Percentiles rank a stretch among this genome's conserved stretches.
Conservation (phyloP, 345 rosid species). For the Fremontodendron californicum region DNA sequence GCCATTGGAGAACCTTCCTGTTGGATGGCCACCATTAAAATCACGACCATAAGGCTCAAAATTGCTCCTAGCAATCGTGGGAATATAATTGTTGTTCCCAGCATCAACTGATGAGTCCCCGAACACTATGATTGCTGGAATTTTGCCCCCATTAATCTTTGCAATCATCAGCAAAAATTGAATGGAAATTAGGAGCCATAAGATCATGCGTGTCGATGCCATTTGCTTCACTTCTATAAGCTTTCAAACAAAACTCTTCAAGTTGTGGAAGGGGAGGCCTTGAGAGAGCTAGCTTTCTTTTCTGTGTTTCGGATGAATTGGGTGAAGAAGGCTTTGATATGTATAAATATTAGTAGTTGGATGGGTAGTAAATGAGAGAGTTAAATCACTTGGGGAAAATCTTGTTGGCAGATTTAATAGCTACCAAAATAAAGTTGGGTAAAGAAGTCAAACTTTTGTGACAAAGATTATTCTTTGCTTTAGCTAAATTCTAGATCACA, state of each 20-base stretch:
- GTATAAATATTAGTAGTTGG: slow-evolving; percentile 6
- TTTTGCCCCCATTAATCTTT: slow-evolving; percentile 12
- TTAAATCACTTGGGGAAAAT: background rate
- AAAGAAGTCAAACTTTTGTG: background rate
- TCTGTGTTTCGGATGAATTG: background rate
- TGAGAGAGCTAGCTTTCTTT: background rate
- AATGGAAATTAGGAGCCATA: background rate
- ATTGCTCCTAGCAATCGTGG: slow-evolving; percentile 53
- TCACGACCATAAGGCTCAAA: slow-evolving; percentile 63
- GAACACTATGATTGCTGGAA: slow-evolving; percentile 53
- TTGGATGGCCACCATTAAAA: slow-evolving; percentile 41
- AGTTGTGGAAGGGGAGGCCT: background rate
- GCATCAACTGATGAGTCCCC: slow-evolving; percentile 64
- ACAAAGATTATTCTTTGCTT: background rate
- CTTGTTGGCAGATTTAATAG: slow-evolving; percentile 7
- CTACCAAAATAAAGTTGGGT: background rate
- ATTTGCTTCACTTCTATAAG: background rate
- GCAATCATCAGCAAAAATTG: background rate
- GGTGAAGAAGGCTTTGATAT: background rate
- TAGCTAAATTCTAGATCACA: background rate
- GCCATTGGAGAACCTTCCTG: slow-evolving; percentile 57
- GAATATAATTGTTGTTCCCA: slow-evolving; percentile 52
- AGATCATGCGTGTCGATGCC: background rate
- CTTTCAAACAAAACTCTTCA: too few relatives aligned
- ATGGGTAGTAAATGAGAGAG: background rate